Evolutionary conservation across 352 stramenopile species (phyloP).

Genomic region (Pythium dissotocum): DNA sequence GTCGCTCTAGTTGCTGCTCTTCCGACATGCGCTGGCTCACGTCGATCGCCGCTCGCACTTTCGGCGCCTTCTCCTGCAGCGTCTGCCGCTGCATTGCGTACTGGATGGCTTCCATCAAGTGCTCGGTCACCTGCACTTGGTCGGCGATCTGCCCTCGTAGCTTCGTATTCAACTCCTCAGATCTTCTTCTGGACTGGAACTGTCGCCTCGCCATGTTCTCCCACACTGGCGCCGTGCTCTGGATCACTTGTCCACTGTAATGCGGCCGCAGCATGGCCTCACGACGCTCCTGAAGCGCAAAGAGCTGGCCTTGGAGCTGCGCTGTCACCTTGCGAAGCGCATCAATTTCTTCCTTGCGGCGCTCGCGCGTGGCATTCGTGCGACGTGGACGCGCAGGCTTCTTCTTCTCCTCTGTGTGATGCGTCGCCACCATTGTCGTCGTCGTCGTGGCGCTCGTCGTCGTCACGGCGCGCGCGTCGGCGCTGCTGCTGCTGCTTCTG

Average conservation of each 20-base stretch:
- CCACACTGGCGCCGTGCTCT: constrained; percentile 22
- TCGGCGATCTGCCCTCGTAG: constrained; percentile 4
- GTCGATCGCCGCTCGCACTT: background rate
- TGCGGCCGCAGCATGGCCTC: constrained; percentile 8
- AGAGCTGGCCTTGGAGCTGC: constrained; percentile 13
- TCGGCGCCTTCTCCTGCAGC: background rate
- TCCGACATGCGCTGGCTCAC: constrained; percentile 7
- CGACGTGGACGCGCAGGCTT: background rate
- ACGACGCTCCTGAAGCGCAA: background rate
- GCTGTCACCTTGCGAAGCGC: constrained; percentile 8
- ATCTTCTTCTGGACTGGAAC: constrained; percentile 8
- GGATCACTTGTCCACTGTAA: constrained; percentile 1
- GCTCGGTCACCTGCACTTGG: constrained; percentile 9
- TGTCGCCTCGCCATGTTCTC: constrained; percentile 23
- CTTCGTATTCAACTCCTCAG: constrained; percentile 10
- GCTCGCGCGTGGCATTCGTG: constrained; percentile 21
- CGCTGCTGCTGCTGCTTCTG: too few species aligned
- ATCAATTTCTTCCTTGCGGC: constrained; percentile 20
- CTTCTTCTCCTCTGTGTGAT: too few species aligned
- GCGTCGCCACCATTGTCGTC: too few species aligned
- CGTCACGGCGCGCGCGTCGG: too few species aligned
- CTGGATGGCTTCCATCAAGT: constrained; percentile 12
- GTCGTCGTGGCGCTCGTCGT: too few species aligned
- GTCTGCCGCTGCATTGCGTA: constrained; percentile 3
- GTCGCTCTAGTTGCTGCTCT: constrained; percentile 9